These are phyloP conservation scores for Trypanosoma theileri DNA, from an alignment of 208 protist genomes.

Conservation along the genomic window DNA sequence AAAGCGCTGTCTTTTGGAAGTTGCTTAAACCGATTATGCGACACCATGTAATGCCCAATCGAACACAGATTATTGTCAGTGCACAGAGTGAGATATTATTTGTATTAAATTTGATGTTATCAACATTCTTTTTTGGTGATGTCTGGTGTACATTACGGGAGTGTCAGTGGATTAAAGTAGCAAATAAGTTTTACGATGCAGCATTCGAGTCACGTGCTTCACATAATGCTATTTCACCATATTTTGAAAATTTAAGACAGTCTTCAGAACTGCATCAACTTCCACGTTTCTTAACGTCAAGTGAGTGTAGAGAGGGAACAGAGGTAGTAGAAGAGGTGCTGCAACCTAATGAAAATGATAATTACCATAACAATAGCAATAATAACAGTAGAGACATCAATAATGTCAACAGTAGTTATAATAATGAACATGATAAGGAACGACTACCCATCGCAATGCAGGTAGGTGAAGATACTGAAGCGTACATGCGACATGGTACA, in stretches of 20 bases:
- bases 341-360: neutral
- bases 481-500: slow-evolving; percentile 31
- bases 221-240: neutral
- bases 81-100: slow-evolving; percentile 86
- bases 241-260: slow-evolving; percentile 19
- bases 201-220: slow-evolving; percentile 40
- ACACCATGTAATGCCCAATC: slow-evolving; percentile 11
- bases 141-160: slow-evolving; percentile 56
- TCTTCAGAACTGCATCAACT: slow-evolving; percentile 7
- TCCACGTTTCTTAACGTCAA: slow-evolving; percentile 23
- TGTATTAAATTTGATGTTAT: slow-evolving; percentile 75
- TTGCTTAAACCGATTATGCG: slow-evolving; percentile 21
- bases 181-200: slow-evolving; percentile 54
- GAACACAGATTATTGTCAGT: slow-evolving; percentile 41
- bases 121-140: slow-evolving; percentile 77
- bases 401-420: neutral
- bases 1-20: slow-evolving; percentile 25
- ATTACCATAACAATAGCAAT: neutral
- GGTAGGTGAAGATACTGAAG: slow-evolving; percentile 37
- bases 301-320: neutral
- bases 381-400: neutral
- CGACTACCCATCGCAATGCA: slow-evolving; percentile 32
- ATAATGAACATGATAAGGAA: slow-evolving; percentile 5
- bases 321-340: neutral
- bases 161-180: slow-evolving; percentile 52